These are phyloP conservation scores for Linum trigynum DNA, from an alignment of 345 rosid species.

Conservation along the genomic window DNA sequence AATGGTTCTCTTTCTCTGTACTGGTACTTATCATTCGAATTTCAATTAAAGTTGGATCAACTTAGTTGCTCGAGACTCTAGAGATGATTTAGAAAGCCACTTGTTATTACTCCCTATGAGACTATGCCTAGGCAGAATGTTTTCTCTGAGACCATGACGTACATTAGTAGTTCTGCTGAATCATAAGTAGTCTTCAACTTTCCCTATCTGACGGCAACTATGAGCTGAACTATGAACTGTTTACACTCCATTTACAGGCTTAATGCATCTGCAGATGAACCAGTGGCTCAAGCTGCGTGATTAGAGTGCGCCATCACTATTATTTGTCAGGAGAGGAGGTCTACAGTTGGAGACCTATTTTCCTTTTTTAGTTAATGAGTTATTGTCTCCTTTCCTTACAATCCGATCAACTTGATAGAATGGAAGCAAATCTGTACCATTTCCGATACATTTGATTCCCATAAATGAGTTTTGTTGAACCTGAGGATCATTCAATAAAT, in stretches of 20 bases:
- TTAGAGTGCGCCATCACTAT: not conserved
- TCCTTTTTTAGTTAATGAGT: not conserved
- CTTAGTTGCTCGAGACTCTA: not conserved
- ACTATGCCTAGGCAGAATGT: not conserved
- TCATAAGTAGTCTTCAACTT: not conserved
- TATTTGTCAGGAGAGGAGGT: not conserved
- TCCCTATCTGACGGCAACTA: not conserved
- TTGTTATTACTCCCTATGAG: not conserved
- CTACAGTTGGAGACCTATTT: not conserved
- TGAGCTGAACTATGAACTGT: not conserved
- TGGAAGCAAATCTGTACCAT: not conserved
- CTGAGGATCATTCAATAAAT: not conserved
- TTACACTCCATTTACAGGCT: constrained; percentile 26
- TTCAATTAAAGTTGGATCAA: not conserved
- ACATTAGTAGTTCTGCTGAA: not conserved
- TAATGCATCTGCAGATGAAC: constrained; percentile 38
- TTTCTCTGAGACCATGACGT: not conserved
- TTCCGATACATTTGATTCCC: not conserved
- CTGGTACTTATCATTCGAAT: not conserved
- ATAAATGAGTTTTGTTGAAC: not conserved
- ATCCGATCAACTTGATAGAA: not conserved
- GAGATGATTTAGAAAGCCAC: not conserved
- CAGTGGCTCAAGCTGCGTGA: constrained; percentile 47
- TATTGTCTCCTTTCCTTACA: not conserved
- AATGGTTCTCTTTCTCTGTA: not conserved